phyloP scores from a whole-genome alignment of 495 filamentous ascomycete species.

The Pseudomonodictys pantanalensis region DNA sequence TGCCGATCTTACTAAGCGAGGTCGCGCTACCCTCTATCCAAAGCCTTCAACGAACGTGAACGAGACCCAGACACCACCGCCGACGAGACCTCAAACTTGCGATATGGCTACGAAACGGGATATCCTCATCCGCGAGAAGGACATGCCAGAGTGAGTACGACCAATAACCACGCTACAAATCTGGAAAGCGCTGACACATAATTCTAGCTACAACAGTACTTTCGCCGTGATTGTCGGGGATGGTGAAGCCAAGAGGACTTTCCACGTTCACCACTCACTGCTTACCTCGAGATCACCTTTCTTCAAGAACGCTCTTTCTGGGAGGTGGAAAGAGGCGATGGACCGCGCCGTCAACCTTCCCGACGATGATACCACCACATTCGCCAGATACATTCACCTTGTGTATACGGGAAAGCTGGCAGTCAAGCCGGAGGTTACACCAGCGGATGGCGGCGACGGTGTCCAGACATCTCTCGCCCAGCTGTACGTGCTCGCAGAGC shows the following conservation, averaged over 20 bases:
- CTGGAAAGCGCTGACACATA: no score
- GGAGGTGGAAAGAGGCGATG: constrained; percentile 2
- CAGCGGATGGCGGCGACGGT: no score
- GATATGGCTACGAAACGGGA: no score
- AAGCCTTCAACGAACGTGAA: no score
- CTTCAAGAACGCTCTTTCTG: constrained; percentile 18
- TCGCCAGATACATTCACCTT: constrained; percentile 2
- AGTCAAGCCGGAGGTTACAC: background rate
- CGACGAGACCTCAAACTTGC: no score
- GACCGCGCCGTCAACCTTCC: background rate
- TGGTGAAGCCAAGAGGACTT: background rate
- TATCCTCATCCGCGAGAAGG: no score
- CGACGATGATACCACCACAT: background rate
- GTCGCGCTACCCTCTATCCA: no score
- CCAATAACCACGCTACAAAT: no score
- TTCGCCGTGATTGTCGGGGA: constrained; percentile 7
- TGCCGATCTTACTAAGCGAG: no score
- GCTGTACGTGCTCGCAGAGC: constrained; percentile 13
- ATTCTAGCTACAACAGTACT: no score
- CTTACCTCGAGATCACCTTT: constrained; percentile 8
- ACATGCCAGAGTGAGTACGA: no score
- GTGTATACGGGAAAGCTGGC: constrained; percentile 4
- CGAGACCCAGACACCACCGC: no score
- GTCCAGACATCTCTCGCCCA: background rate
- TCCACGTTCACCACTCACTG: constrained; percentile 8